These are phyloP conservation scores for Anaeromyces robustus DNA, from an alignment of 192 early-diverging fungal species.

Conservation along the genomic window DNA sequence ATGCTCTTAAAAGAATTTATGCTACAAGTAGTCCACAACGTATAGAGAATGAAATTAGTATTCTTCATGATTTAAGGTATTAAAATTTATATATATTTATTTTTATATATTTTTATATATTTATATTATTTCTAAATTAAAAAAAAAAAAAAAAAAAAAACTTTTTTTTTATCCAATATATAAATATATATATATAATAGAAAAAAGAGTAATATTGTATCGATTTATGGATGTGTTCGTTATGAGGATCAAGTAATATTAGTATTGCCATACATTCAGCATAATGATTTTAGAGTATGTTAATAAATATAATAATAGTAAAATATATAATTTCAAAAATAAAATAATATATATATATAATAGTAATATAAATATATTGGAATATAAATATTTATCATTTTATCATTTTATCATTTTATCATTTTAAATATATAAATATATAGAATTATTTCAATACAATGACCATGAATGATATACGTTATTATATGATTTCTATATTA, in stretches of 20 bases:
- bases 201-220: neutral
- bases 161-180: no score
- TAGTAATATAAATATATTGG: neutral
- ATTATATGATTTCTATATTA: conserved; percentile 60
- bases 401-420: no score
- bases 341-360: neutral
- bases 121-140: no score
- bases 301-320: conserved; percentile 6
- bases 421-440: neutral
- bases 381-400: no score
- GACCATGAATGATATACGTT: conserved; percentile 48
- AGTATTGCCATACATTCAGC: conserved; percentile 68
- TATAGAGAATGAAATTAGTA: neutral
- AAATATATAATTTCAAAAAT: neutral
- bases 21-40: neutral
- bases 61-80: neutral
- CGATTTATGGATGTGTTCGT: conserved; percentile 20
- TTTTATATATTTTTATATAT: no score
- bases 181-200: no score
- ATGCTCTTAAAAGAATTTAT: neutral
- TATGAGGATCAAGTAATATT: conserved; percentile 65
- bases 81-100: no score
- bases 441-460: conserved; percentile 49
- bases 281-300: conserved; percentile 62
- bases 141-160: no score